phyloP scores from a whole-genome alignment of 2,329 filamentous ascomycete genomes.

The Elsinoe necatrix region DNA sequence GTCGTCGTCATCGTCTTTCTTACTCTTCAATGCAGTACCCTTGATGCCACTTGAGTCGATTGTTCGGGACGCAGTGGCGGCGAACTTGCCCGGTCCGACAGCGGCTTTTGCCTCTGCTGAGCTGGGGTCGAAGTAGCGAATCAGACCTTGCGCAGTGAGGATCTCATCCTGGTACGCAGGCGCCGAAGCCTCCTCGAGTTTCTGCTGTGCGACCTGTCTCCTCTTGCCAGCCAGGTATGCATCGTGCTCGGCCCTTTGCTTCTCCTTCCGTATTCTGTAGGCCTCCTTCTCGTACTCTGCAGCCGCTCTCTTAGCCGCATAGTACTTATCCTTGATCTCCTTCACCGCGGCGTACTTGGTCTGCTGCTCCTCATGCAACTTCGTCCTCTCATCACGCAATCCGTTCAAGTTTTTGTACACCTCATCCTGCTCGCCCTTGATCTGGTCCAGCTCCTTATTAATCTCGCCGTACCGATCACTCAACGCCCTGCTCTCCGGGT shows the following conservation, averaged over 20 bases:
- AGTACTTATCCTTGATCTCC: constrained; percentile 85
- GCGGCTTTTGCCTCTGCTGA: constrained; percentile 55
- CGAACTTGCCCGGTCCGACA: constrained; percentile 57
- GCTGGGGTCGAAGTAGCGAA: constrained; percentile 83
- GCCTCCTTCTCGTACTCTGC: constrained; percentile 76
- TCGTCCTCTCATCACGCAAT: constrained; percentile 77
- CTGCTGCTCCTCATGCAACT: constrained; percentile 76
- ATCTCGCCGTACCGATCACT: constrained; percentile 79
- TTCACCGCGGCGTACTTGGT: constrained; percentile 74
- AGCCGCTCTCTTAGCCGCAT: constrained; percentile 70
- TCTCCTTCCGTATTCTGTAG: constrained; percentile 66
- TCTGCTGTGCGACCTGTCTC: constrained; percentile 65
- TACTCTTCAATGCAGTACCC: constrained; percentile 73
- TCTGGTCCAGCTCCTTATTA: constrained; percentile 76
- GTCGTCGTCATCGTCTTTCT: constrained; percentile 71
- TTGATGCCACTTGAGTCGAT: constrained; percentile 79
- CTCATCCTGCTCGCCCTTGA: constrained; percentile 88
- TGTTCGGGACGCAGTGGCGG: constrained; percentile 70
- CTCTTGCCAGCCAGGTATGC: constrained; percentile 62
- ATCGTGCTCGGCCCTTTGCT: constrained; percentile 71
- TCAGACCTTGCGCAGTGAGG: constrained; percentile 73
- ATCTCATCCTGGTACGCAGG: constrained; percentile 92
- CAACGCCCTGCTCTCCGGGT: constrained; percentile 81
- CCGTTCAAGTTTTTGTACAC: constrained; percentile 80
- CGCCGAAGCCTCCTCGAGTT: constrained; percentile 72